phyloP scores from a whole-genome alignment of 2,329 filamentous ascomycete species.

The Coleophoma crateriformis region DNA sequence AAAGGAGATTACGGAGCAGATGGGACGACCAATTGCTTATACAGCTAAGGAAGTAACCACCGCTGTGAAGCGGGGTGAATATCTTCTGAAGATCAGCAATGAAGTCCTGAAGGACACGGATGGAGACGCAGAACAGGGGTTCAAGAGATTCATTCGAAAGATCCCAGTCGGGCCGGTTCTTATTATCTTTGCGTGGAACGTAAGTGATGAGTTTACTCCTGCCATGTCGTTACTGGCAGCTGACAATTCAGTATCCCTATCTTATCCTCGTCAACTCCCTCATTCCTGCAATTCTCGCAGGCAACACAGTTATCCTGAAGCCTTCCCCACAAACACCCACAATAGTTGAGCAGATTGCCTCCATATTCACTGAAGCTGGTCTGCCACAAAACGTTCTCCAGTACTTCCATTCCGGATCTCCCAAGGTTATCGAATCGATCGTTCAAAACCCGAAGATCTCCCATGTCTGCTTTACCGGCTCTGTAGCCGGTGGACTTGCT shows the following conservation, averaged over 20 bases:
- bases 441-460: constrained; percentile 72
- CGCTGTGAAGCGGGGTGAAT: constrained; percentile 78
- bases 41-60: constrained; percentile 79
- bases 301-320: constrained; percentile 90
- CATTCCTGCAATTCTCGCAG: constrained; percentile 83
- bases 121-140: constrained; percentile 80
- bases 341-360: constrained; percentile 75
- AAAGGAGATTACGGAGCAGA: constrained; percentile 84
- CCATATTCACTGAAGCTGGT: constrained; percentile 74
- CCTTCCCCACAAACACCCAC: constrained; percentile 94
- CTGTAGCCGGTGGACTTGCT: constrained; percentile 78
- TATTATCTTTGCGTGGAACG: constrained; percentile 94
- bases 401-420: constrained; percentile 85
- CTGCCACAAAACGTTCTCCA: constrained; percentile 81
- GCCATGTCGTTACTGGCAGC: not conserved
- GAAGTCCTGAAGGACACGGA: constrained; percentile 75
- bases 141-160: constrained; percentile 86
- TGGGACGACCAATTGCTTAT: constrained; percentile 89
- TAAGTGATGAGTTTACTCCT: constrained; percentile 39
- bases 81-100: constrained; percentile 76
- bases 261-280: constrained; percentile 89
- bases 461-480: constrained; percentile 89
- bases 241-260: constrained; percentile 73
- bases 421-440: constrained; percentile 69
- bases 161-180: constrained; percentile 82